These are phyloP conservation scores for Aspergillus pseudoglaucus DNA, from an alignment of 2,329 filamentous ascomycete genomes.

Conservation along the genomic window DNA sequence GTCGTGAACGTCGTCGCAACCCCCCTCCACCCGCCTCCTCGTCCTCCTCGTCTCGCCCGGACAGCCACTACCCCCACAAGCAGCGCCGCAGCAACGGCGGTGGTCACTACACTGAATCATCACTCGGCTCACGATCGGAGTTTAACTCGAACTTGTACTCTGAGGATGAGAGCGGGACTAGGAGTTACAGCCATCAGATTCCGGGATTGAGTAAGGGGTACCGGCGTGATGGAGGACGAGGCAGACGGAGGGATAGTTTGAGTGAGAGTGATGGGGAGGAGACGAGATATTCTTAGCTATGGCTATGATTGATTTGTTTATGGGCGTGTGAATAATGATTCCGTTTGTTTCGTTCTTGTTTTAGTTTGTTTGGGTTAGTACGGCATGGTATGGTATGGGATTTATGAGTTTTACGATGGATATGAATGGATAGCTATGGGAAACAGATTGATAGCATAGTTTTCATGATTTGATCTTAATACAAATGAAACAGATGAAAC, in stretches of 20 bases:
- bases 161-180: constrained; percentile 44
- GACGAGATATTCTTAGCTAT: neutral
- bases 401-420: no score
- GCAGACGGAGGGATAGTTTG: constrained; percentile 46
- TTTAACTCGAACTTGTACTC: constrained; percentile 37
- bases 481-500: no score
- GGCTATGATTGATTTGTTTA: neutral
- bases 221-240: constrained; percentile 30
- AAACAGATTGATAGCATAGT: no score
- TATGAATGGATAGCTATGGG: no score
- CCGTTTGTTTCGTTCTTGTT: neutral
- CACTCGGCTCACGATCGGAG: constrained; percentile 33
- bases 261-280: constrained; percentile 45
- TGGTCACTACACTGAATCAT: constrained; percentile 41
- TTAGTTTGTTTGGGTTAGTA: no score
- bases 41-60: constrained; percentile 26
- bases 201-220: constrained; percentile 46
- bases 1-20: constrained; percentile 22
- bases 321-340: neutral
- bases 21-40: constrained; percentile 17
- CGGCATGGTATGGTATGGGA: no score
- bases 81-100: constrained; percentile 26
- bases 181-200: constrained; percentile 52
- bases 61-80: constrained; percentile 32
- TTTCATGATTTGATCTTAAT: no score